Conservation (phyloP, 2,329 filamentous ascomycete species). For the Xylaria digitata region DNA sequence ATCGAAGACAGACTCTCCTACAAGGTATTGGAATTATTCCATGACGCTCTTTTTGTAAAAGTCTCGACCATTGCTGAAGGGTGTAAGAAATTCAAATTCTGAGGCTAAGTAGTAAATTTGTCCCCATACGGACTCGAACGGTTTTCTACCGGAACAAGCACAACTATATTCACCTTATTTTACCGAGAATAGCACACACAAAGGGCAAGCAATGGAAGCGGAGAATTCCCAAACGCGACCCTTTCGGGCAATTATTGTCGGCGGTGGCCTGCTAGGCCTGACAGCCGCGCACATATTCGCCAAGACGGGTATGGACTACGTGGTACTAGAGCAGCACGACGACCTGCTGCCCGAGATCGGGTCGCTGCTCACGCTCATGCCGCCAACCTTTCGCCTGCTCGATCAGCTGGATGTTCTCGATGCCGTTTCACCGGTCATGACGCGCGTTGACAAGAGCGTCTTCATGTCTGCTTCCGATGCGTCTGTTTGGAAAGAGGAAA, state of each 20-base stretch:
- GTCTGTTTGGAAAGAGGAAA: slow-evolving; percentile 19
- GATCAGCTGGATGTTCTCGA: slow-evolving; percentile 45
- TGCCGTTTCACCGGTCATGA: slow-evolving; percentile 26
- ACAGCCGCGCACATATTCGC: slow-evolving; percentile 45
- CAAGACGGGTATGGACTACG: slow-evolving; percentile 47
- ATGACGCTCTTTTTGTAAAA: background rate
- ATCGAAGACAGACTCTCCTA: background rate
- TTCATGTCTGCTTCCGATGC: slow-evolving; percentile 38
- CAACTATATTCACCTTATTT: background rate
- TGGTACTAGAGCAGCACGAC: slow-evolving; percentile 46
- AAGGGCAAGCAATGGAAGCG: slow-evolving; percentile 17
- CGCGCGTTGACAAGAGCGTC: slow-evolving; percentile 19
- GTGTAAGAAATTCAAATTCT: background rate
- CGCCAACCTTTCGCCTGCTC: slow-evolving; percentile 46
- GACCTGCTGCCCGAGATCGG: slow-evolving; percentile 41
- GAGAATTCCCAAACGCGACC: slow-evolving; percentile 25
- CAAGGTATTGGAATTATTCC: background rate
- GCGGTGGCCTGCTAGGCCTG: slow-evolving; percentile 46
- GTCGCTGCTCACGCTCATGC: slow-evolving; percentile 43
- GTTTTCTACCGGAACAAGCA: no score
- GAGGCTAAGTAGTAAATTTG: background rate
- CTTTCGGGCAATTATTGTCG: slow-evolving; percentile 47
- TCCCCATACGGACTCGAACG: background rate
- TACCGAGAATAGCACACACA: background rate
- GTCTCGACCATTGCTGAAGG: background rate